Conservation (phyloP, 2,329 filamentous ascomycete genomes). For the Phyllosticta citrichinensis region DNA sequence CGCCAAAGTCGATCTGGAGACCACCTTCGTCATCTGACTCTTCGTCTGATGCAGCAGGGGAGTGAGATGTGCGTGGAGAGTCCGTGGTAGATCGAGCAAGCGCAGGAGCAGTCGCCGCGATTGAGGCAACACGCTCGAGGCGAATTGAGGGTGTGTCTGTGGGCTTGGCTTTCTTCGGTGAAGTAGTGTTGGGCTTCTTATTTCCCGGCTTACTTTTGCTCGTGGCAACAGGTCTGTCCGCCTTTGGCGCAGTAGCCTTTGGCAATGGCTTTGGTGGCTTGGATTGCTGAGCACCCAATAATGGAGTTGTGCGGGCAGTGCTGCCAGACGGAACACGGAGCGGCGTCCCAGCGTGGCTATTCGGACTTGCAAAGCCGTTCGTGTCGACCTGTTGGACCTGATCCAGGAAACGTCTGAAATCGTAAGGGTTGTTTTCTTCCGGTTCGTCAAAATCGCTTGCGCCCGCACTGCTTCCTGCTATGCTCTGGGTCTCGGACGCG, state of each 20-base stretch:
- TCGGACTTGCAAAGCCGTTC: conserved; percentile 19
- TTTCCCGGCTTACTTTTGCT: conserved; percentile 1
- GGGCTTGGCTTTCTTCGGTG: conserved; percentile 1
- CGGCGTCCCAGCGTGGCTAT: conserved; percentile 8
- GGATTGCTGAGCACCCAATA: neutral
- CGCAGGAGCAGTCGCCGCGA: conserved; percentile 2
- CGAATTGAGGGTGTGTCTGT: conserved; percentile 22
- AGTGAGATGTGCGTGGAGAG: conserved; percentile 9
- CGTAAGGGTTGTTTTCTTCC: conserved; percentile 38
- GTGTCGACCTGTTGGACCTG: conserved; percentile 23
- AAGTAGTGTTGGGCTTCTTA: neutral
- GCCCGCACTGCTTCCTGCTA: neutral
- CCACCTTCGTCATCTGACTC: conserved; percentile 17
- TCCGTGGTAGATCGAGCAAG: conserved; percentile 12
- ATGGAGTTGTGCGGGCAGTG: neutral
- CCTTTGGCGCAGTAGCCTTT: neutral
- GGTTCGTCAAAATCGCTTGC: conserved; percentile 23
- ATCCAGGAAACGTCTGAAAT: conserved; percentile 39
- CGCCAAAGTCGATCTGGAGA: conserved; percentile 26
- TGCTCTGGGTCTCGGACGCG: conserved; percentile 2
- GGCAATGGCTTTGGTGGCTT: conserved; percentile 10
- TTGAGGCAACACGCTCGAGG: conserved; percentile 27
- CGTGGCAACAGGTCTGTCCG: neutral
- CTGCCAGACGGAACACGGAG: conserved; percentile 3
- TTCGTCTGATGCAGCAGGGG: conserved; percentile 13